phyloP scores from a whole-genome alignment of 2,329 filamentous ascomycete genomes.

The Aureobasidium subglaciale region DNA sequence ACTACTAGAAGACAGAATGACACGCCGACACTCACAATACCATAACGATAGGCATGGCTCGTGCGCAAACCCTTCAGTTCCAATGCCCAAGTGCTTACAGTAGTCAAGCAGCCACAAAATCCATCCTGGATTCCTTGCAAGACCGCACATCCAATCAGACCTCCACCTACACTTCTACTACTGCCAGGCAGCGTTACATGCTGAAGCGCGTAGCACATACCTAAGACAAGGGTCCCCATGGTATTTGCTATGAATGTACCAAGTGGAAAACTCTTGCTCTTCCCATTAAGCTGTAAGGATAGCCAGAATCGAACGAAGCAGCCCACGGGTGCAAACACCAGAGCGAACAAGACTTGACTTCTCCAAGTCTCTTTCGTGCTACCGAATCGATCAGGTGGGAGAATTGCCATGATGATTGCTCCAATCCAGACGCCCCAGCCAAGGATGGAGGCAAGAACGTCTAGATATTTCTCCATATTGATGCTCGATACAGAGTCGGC shows the following conservation, averaged over 20 bases:
- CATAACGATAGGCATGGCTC: constrained; percentile 61
- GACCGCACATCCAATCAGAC: constrained; percentile 31
- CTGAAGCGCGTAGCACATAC: constrained; percentile 67
- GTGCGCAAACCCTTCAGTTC: constrained; percentile 30
- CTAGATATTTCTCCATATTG: constrained; percentile 36
- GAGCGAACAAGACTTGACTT: constrained; percentile 60
- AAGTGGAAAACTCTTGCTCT: constrained; percentile 60
- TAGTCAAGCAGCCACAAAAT: constrained; percentile 37
- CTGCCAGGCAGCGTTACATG: constrained; percentile 37
- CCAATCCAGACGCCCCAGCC: constrained; percentile 69
- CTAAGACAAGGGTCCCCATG: constrained; percentile 63
- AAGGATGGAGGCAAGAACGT: constrained; percentile 49
- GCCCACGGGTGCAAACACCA: constrained; percentile 73
- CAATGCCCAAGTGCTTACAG: constrained; percentile 36
- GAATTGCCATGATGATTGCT: constrained; percentile 59
- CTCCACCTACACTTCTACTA: constrained; percentile 27
- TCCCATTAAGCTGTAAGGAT: constrained; percentile 59
- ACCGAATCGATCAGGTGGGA: constrained; percentile 49
- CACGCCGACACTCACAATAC: constrained; percentile 48
- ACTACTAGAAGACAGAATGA: constrained; percentile 53
- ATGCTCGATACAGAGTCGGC: constrained; percentile 53
- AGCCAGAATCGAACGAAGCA: constrained; percentile 66
- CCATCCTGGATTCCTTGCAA: constrained; percentile 37
- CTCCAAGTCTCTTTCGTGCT: constrained; percentile 56
- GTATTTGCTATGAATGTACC: constrained; percentile 78